These are phyloP conservation scores for Xylaria acuta DNA, from an alignment of 495 filamentous ascomycete species.

Conservation along the genomic window DNA sequence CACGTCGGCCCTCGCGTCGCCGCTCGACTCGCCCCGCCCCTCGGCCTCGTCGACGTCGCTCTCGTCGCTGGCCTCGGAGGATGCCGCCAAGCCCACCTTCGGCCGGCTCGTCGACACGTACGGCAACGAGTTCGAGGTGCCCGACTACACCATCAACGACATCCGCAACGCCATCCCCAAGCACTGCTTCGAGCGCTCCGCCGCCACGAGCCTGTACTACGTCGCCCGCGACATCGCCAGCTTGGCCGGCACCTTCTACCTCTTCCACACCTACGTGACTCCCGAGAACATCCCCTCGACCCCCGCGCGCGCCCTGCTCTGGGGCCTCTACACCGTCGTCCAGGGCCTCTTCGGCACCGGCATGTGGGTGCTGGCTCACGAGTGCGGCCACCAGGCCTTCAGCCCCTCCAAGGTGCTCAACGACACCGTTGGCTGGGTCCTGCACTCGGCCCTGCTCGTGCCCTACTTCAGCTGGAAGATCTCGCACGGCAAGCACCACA, in stretches of 20 bases:
- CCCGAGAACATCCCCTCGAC: conserved; percentile 66
- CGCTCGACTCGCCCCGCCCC: conserved; percentile 70
- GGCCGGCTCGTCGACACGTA: conserved; percentile 73
- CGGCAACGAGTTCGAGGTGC: conserved; percentile 75
- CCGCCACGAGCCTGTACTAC: conserved; percentile 65
- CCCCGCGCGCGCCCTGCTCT: conserved; percentile 62
- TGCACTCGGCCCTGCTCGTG: conserved; percentile 81
- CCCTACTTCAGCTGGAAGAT: conserved; percentile 95
- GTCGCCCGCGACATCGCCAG: conserved; percentile 72
- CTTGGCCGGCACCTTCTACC: conserved; percentile 68
- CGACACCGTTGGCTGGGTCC: conserved; percentile 84
- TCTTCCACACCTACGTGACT: conserved; percentile 68
- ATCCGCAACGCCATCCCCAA: conserved; percentile 82
- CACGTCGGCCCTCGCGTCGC: conserved; percentile 67
- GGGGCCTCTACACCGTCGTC: conserved; percentile 71
- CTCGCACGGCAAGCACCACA: conserved; percentile 92
- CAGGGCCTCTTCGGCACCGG: conserved; percentile 83
- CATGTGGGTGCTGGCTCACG: conserved; percentile 84
- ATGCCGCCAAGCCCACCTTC: conserved; percentile 37
- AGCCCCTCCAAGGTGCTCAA: conserved; percentile 80
- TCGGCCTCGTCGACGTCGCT: conserved; percentile 90
- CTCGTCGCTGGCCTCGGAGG: conserved; percentile 81
- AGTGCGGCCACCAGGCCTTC: conserved; percentile 89
- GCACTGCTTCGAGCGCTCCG: conserved; percentile 80
- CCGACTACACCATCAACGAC: conserved; percentile 80